Conservation (phyloP, 371 early-diverging fungal species). For the Mucor ambiguus region DNA sequence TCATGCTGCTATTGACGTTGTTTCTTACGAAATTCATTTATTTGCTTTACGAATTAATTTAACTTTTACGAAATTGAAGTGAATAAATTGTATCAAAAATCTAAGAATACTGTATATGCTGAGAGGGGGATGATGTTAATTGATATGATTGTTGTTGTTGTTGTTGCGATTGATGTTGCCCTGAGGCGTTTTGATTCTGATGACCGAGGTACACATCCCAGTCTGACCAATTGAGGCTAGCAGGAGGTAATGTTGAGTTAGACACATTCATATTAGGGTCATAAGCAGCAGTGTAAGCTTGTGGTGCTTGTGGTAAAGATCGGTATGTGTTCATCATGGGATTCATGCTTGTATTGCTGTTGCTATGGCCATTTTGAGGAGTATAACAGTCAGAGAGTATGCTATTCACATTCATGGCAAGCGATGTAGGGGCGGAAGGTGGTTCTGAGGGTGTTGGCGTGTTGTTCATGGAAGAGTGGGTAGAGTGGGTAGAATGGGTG, state of each 20-base stretch:
- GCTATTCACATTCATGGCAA: neutral
- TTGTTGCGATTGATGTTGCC: neutral
- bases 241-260: slow-evolving; percentile 14
- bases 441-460: neutral
- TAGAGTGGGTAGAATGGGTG: neutral
- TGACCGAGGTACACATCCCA: slow-evolving; percentile 29
- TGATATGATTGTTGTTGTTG: neutral
- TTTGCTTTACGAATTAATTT: too few species aligned
- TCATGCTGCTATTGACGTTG: too few species aligned
- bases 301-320: slow-evolving; percentile 3
- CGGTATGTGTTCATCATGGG: slow-evolving; percentile 1
- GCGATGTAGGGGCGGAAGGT: neutral
- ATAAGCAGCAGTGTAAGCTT: slow-evolving; percentile 11
- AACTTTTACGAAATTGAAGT: too few species aligned
- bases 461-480: neutral
- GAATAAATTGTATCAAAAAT: too few species aligned
- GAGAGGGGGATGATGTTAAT: neutral
- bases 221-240: slow-evolving; percentile 29
- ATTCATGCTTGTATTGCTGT: neutral
- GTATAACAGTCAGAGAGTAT: neutral
- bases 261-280: slow-evolving; percentile 16
- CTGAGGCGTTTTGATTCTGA: neutral
- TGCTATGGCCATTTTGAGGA: neutral
- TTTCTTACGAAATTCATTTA: too few species aligned
- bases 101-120: neutral